These are phyloP conservation scores for Parasitella parasitica DNA, from an alignment of 371 early-diverging fungal genomes.

Conservation along the genomic window DNA sequence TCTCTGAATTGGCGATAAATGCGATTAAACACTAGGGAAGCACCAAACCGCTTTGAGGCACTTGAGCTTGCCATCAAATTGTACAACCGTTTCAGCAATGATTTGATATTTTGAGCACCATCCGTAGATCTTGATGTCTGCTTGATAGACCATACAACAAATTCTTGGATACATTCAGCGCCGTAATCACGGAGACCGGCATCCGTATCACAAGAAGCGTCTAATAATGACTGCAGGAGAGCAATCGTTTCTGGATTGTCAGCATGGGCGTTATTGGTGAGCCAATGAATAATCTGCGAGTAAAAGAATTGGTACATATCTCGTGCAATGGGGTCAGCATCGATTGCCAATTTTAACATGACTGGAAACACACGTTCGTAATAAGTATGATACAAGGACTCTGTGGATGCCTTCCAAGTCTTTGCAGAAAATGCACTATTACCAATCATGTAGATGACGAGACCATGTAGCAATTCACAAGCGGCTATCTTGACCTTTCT, in stretches of 20 bases:
- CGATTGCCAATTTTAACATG: constrained; percentile 68
- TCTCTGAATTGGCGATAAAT: constrained; percentile 72
- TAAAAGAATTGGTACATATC: constrained; percentile 65
- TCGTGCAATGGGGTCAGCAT: constrained; percentile 69
- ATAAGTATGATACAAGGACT: constrained; percentile 62
- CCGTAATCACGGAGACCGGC: constrained; percentile 74
- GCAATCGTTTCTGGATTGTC: constrained; percentile 78
- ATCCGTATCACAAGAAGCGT: constrained; percentile 58
- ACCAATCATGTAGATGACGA: constrained; percentile 73
- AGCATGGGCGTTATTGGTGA: constrained; percentile 70
- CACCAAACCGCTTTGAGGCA: constrained; percentile 68
- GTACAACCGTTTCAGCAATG: constrained; percentile 68
- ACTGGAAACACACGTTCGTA: constrained; percentile 71
- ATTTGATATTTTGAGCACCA: constrained; percentile 66
- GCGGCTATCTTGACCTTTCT: constrained; percentile 76
- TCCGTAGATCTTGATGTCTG: constrained; percentile 48
- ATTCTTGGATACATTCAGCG: constrained; percentile 73
- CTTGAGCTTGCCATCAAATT: constrained; percentile 62
- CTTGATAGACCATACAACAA: constrained; percentile 76
- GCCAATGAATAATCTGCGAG: constrained; percentile 77
- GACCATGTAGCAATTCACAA: constrained; percentile 74
- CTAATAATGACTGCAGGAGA: constrained; percentile 67
- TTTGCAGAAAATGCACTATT: constrained; percentile 59
- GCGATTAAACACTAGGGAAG: constrained; percentile 68
- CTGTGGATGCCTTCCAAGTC: constrained; percentile 29